Evolutionary conservation across 169 alveolate species (phyloP), one percentile per base, ranked within the genome.

Genomic region (Eimeria maxima): DNA sequence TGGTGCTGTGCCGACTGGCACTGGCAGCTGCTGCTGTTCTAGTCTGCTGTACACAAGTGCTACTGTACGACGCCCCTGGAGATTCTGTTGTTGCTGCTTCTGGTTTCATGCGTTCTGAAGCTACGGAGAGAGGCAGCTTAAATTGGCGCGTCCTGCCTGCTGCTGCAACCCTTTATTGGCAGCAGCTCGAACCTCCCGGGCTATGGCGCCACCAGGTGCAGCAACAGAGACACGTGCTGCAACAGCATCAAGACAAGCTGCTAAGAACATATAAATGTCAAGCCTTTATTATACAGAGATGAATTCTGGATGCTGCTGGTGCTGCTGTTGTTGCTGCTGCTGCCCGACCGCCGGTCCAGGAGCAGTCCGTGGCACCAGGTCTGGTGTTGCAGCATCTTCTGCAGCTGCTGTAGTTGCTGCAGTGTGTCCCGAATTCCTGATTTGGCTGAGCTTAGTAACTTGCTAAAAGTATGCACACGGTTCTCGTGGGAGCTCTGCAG

Each of bases 71-170:
- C 27, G 80, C 80, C 27, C 45, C 80, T 8, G 80, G 80, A 5
- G 90, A 7, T 47, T 53, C 90, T 80, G 90, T 76, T 76, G 87
- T 33, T 76, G 87, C 33, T 76, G 63, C 87, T 76, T 57, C 87
- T 69, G 80, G 22, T 11, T 27, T 27, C n/a, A 8, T 29, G 45
- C 20, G 22, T 20, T 69, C 45, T 69, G 14, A 27, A 45, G 42
- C n/a, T 22, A 8, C 22, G 4, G 47, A n/a, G 80, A 7, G 45
- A 24, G 29, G 76, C 76, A 67, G 22, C 8, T 60, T 18, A 4
- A 60, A 60, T 60, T 11, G 8, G 0, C 0, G n/a, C 20, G 69
- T 1, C n/a, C 20, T 24, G 20, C 27, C 69, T 16, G n/a, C 69
- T 11, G 69, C 69, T 14, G 69, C 69, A 60, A 2, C 1, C 60